Evolutionary conservation across 805 yeast species (phyloP), one percentile per base, ranked within the genome.

Genomic region (Candida corydali): DNA sequence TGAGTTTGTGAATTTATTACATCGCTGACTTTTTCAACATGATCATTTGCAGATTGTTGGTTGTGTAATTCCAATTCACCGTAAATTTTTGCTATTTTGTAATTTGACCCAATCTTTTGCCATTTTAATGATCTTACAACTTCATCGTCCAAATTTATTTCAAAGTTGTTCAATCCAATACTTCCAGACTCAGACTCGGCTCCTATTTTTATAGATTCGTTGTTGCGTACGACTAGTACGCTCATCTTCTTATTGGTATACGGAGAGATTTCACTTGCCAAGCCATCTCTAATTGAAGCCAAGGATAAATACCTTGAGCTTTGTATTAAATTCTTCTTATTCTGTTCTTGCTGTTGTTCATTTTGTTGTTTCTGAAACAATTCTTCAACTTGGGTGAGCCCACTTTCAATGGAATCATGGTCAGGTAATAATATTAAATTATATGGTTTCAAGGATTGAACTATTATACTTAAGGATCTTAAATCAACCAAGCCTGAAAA

Each of bases 81-180:
- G 29, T 72, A 65, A 6, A 91, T 82, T 49, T 86, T 89, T 0
- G 97, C 87, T 20, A 91, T 80, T 12, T 84, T 73, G 54, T 80
- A 84, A 9, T 86, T 87, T 26, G 89, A 91, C 23, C 82, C 78
- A 40, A 89, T 76, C 36, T 72, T 73, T 54, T 89, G 96, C 98
- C 98, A 91, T 37, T 73, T 71, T 37, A 91, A 63, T 17, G 65
- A 55, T n/a, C 69, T 62, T 8, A 76, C 75, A 23, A 91, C 60
- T 3, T 68, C 67, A 11, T 82, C 82, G 43, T 86, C 89, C 17
- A 91, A 58, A 32, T 80, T 64, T 24, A 91, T 73, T 47, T 82
- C 86, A 39, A 79, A 68, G 34, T 64, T 65, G 30, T 53, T 56
- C 28, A 58, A 43, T 18, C 64, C 63, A 15, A 59, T 38, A 8